Conservation (phyloP, 176 grass and related monocot species). For the Secale cereale region DNA sequence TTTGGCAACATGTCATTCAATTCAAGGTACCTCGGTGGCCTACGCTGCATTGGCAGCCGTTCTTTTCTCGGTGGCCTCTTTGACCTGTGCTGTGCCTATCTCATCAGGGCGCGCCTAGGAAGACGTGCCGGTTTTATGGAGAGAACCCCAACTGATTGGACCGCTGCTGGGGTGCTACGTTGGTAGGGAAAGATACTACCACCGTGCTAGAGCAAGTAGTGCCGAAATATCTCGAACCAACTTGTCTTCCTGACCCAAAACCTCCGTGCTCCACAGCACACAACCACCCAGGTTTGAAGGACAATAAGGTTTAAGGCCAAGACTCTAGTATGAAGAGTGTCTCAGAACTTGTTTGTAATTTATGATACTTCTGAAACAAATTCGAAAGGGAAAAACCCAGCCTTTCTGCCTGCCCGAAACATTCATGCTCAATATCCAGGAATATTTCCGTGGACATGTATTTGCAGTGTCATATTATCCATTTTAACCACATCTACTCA, state of each 20-base stretch:
- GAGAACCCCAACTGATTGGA: not conserved
- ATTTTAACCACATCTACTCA: not conserved
- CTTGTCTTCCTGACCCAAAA: not conserved
- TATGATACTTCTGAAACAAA: no score
- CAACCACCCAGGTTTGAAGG: no score
- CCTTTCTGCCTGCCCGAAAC: not conserved
- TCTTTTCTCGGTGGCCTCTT: not conserved
- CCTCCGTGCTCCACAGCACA: no score
- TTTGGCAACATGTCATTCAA: not conserved
- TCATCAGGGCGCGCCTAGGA: not conserved
- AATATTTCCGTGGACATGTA: not conserved
- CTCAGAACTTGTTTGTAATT: no score
- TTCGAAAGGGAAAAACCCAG: no score
- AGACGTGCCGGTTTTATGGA: slow-evolving; percentile 10
- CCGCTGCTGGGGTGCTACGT: not conserved
- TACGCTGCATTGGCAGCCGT: not conserved
- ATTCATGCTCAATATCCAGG: not conserved
- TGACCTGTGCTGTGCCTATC: not conserved
- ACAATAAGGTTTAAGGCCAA: no score
- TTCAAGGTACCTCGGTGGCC: not conserved
- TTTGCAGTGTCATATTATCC: not conserved
- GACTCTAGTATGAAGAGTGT: no score
- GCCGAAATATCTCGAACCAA: not conserved
- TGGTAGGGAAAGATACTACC: not conserved
- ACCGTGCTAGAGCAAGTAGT: not conserved